Conservation (phyloP, 2,329 filamentous ascomycete genomes). For the Clarireedia sp. region DNA sequence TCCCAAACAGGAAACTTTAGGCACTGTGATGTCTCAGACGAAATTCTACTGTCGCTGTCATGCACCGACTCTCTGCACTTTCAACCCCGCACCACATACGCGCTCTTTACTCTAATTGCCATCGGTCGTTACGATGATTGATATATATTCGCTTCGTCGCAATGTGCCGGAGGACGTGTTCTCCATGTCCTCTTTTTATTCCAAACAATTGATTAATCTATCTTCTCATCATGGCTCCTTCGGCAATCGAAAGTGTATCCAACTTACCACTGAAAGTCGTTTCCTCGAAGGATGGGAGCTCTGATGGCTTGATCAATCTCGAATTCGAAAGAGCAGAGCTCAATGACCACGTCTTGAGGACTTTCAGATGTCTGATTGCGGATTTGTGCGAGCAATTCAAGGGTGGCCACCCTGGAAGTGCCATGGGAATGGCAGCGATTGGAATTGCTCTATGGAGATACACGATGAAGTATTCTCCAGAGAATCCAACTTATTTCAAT, state of each 20-base stretch:
- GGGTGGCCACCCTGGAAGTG: conserved; percentile 55
- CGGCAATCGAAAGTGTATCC: background rate
- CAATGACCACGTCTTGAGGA: background rate
- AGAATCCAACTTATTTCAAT: conserved; percentile 34
- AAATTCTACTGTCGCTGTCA: too few species aligned
- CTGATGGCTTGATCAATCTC: background rate
- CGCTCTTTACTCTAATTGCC: too few species aligned
- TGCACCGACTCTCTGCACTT: too few species aligned
- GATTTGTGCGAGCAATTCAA: conserved; percentile 64
- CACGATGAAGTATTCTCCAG: conserved; percentile 35
- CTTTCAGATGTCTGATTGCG: conserved; percentile 42
- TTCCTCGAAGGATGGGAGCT: background rate
- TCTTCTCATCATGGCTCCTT: background rate
- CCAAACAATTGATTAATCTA: too few species aligned
- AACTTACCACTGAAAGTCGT: background rate
- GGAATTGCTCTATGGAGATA: conserved; percentile 37
- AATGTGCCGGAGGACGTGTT: too few species aligned
- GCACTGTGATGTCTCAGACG: too few species aligned
- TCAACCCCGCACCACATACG: too few species aligned
- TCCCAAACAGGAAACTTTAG: too few species aligned
- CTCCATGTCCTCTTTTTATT: too few species aligned
- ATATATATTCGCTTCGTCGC: background rate
- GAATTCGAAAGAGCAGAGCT: background rate
- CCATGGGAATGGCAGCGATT: conserved; percentile 50
- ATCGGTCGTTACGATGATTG: too few species aligned